These are phyloP conservation scores for Aristolochia fimbriata DNA, from an alignment of 164 flowering plant species.

Conservation along the genomic window DNA sequence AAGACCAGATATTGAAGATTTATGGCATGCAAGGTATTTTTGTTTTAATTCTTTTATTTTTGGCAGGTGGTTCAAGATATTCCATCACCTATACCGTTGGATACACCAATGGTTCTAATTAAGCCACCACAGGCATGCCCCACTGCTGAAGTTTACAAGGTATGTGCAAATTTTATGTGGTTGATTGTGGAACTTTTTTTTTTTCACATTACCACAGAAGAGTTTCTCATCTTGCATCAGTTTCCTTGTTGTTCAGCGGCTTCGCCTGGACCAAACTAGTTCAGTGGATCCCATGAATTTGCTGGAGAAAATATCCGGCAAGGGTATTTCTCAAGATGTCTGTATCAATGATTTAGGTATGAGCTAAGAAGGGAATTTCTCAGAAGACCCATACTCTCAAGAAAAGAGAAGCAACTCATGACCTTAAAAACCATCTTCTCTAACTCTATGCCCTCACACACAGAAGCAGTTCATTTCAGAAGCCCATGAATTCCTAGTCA, in stretches of 20 bases:
- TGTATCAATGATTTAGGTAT: constrained; percentile 53
- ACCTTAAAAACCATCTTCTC: too few species aligned
- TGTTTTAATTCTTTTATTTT: constrained; percentile 1
- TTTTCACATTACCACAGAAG: too few species aligned
- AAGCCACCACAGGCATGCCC: constrained; percentile 88
- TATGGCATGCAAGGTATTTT: too few species aligned
- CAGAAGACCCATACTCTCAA: not conserved
- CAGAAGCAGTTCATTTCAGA: too few species aligned
- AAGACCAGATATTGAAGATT: not conserved
- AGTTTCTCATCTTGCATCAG: too few species aligned
- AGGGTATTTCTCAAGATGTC: constrained; percentile 81
- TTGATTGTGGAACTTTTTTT: too few species aligned
- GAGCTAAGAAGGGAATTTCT: not conserved
- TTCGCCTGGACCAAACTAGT: constrained; percentile 62
- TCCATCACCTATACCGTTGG: constrained; percentile 54
- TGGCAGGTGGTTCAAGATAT: constrained; percentile 68
- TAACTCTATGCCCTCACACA: too few species aligned
- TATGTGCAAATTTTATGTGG: constrained; percentile 5
- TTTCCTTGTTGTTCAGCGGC: constrained; percentile 32
- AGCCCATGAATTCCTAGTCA: too few species aligned
- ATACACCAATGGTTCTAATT: constrained; percentile 86
- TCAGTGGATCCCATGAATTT: constrained; percentile 61
- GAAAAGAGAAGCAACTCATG: not conserved
- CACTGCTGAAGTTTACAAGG: constrained; percentile 96
- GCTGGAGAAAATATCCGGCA: constrained; percentile 55